These are phyloP conservation scores for Syzygium syzygioides DNA, from an alignment of 441 rosid genomes.

Conservation along the genomic window DNA sequence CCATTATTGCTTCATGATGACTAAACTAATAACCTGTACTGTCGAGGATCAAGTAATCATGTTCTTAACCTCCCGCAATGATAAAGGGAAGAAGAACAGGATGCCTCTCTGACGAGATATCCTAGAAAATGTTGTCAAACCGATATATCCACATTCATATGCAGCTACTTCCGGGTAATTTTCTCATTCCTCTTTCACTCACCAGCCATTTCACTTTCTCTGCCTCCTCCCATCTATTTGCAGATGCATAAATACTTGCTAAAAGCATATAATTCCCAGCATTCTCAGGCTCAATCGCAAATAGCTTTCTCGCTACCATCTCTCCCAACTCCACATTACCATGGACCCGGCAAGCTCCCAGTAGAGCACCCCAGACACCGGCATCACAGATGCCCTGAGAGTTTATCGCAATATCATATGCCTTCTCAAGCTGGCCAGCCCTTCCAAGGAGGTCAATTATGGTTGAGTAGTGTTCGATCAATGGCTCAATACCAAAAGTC, in stretches of 20 bases:
- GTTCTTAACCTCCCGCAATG: background rate
- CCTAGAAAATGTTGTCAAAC: background rate
- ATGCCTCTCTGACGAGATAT: background rate
- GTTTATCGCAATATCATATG: slow-evolving; percentile 27
- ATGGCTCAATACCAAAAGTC: slow-evolving; percentile 23
- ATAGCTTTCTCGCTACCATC: slow-evolving; percentile 37
- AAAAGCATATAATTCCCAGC: slow-evolving; percentile 42
- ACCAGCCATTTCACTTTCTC: slow-evolving; percentile 34
- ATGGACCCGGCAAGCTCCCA: slow-evolving; percentile 47
- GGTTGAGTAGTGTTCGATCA: slow-evolving; percentile 36
- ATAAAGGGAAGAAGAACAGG: background rate
- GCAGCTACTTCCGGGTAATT: slow-evolving; percentile 42
- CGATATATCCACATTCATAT: background rate
- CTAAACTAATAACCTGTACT: background rate
- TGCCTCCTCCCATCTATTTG: slow-evolving; percentile 44
- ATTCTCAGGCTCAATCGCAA: slow-evolving; percentile 40
- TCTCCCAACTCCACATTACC: slow-evolving; percentile 39
- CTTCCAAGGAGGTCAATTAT: slow-evolving; percentile 55
- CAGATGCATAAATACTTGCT: slow-evolving; percentile 42
- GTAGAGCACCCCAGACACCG: slow-evolving; percentile 45
- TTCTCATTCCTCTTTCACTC: slow-evolving; percentile 26
- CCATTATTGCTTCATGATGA: background rate
- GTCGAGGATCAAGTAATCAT: background rate
- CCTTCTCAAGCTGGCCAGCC: slow-evolving; percentile 40
- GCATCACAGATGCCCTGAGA: slow-evolving; percentile 26